Evolutionary conservation across 371 early-diverging fungal genomes (phyloP).

Genomic region (Syncephalis plumigaleata): DNA sequence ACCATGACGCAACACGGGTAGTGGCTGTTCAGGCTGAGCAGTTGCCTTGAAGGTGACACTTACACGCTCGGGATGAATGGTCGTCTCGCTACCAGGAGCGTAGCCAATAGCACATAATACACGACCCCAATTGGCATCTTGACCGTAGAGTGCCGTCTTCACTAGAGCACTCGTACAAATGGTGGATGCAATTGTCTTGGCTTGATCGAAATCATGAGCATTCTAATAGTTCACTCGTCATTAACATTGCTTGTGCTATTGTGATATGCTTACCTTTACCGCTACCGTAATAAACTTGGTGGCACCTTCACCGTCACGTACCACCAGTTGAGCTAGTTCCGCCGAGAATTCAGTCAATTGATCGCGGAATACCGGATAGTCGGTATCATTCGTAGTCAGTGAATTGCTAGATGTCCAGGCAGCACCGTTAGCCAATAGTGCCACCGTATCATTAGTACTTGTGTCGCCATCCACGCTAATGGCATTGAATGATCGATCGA

Average conservation of each 20-base stretch:
- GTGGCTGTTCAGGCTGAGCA: conserved; percentile 25
- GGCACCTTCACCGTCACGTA: conserved; percentile 91
- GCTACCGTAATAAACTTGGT: conserved; percentile 90
- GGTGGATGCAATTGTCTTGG: conserved; percentile 67
- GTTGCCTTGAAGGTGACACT: conserved; percentile 38
- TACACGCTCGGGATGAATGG: conserved; percentile 52
- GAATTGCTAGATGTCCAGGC: conserved; percentile 15
- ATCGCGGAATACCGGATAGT: conserved; percentile 42
- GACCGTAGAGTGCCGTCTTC: conserved; percentile 88
- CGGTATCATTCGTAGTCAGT: conserved; percentile 20
- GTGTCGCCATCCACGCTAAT: conserved; percentile 91
- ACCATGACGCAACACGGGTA: conserved; percentile 61
- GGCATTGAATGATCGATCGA: conserved; percentile 83
- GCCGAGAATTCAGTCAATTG: conserved; percentile 61
- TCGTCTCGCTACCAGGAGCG: conserved; percentile 33
- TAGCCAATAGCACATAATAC: conserved; percentile 73
- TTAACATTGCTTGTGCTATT: conserved; percentile 3
- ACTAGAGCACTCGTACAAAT: conserved; percentile 84
- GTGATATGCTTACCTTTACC: conserved; percentile 20
- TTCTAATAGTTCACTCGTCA: conserved; percentile 21
- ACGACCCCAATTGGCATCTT: conserved; percentile 96
- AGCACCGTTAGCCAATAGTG: conserved; percentile 76
- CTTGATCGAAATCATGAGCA: conserved; percentile 48
- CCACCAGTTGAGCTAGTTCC: conserved; percentile 72
- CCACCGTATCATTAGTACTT: conserved; percentile 88